Conservation (phyloP, 768 basidiomycete genomes). For the Auricularia sp. region DNA sequence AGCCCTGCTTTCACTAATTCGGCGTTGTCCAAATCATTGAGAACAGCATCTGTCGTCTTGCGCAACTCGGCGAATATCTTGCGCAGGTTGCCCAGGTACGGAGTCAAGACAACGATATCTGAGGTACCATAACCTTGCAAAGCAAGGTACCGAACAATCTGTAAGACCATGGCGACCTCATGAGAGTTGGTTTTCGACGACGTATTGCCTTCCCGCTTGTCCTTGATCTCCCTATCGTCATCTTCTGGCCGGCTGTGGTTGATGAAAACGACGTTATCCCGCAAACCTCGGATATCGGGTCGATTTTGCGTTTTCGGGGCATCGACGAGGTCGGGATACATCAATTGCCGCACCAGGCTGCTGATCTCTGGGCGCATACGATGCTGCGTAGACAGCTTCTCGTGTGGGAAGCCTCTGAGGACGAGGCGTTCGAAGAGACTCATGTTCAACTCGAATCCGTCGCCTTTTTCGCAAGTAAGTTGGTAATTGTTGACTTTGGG, state of each 20-base stretch:
- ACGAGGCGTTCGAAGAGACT: slow-evolving; percentile 64
- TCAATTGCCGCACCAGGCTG: slow-evolving; percentile 44
- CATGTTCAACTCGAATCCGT: slow-evolving; percentile 55
- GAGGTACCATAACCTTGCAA: slow-evolving; percentile 60
- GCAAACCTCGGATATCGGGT: slow-evolving; percentile 42
- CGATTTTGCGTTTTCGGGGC: slow-evolving; percentile 39
- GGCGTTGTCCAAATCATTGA: slow-evolving; percentile 51
- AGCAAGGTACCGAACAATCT: slow-evolving; percentile 51
- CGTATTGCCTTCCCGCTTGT: not conserved
- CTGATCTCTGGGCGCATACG: slow-evolving; percentile 73
- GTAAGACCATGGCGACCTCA: slow-evolving; percentile 55
- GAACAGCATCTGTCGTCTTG: slow-evolving; percentile 40
- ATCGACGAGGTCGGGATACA: slow-evolving; percentile 55
- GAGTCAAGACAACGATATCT: slow-evolving; percentile 54
- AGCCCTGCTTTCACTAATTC: slow-evolving; percentile 53
- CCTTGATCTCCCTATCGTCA: slow-evolving; percentile 12
- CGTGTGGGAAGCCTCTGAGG: slow-evolving; percentile 49
- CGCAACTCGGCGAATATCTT: slow-evolving; percentile 37
- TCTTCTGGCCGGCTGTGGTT: slow-evolving; percentile 48
- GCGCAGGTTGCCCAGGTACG: slow-evolving; percentile 56
- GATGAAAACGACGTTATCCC: slow-evolving; percentile 51
- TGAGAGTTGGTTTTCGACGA: not conserved
- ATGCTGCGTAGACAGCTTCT: slow-evolving; percentile 46
- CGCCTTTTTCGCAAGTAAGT: slow-evolving; percentile 56
- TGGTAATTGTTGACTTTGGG: slow-evolving; percentile 60